Evolutionary conservation across 1,284 basidiomycete genomes (phyloP).

Genomic region (Cerrena zonata): DNA sequence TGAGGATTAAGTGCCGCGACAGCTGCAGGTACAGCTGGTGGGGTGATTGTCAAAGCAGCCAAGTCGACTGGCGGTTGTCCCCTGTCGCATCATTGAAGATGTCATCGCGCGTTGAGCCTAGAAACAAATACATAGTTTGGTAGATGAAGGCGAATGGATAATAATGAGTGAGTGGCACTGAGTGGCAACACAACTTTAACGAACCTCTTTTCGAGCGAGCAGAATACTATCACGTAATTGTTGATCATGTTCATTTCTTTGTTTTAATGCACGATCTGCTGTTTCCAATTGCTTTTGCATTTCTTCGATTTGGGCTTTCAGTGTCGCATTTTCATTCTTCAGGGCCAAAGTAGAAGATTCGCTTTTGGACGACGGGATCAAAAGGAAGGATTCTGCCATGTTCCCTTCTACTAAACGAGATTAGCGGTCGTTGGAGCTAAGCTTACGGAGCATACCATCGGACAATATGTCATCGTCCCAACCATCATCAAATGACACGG

Average conservation of each 20-base stretch:
- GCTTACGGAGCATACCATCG: conserved; percentile 29
- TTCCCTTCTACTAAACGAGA: conserved; percentile 40
- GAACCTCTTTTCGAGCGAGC: conserved; percentile 70
- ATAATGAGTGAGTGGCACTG: no score
- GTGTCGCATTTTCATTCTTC: conserved; percentile 57
- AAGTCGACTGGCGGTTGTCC: conserved; percentile 21
- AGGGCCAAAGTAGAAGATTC: conserved; percentile 46
- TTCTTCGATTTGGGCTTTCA: conserved; percentile 54
- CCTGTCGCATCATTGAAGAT: conserved; percentile 50
- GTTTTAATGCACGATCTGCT: conserved; percentile 55
- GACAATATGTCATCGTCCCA: conserved; percentile 39
- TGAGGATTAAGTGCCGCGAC: conserved; percentile 44
- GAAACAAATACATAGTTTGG: neutral
- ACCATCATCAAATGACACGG: conserved; percentile 30
- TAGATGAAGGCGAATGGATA: neutral
- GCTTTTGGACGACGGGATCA: conserved; percentile 58
- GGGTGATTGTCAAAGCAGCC: conserved; percentile 5
- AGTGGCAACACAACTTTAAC: no score
- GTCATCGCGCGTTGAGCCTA: conserved; percentile 75
- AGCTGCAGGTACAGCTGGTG: conserved; percentile 35
- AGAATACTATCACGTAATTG: conserved; percentile 73
- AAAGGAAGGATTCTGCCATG: conserved; percentile 69
- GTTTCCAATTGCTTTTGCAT: conserved; percentile 52
- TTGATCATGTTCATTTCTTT: conserved; percentile 70
- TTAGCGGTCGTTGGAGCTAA: neutral